Percentiles rank a stretch among this genome's conserved stretches.
Conservation (phyloP, 2,329 filamentous ascomycete species). For the Penicillium janthinellum region DNA sequence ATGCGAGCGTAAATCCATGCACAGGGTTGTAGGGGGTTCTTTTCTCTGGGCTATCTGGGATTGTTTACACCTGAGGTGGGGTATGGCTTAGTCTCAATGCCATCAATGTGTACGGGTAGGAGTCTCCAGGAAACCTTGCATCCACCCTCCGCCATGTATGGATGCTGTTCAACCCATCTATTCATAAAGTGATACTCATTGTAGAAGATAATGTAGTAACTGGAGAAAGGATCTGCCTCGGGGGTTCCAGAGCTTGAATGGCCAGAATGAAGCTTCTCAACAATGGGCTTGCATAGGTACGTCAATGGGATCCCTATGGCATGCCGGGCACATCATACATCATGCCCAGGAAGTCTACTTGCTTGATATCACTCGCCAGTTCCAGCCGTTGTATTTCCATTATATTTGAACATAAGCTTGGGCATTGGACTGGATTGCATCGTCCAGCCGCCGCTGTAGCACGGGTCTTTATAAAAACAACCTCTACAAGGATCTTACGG, state of each 20-base stretch:
- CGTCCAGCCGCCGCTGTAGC: neutral
- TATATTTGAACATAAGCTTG: too few relatives aligned
- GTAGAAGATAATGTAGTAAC: neutral
- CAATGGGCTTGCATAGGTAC: neutral
- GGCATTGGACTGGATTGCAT: neutral
- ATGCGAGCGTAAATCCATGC: too few relatives aligned
- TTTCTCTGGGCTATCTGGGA: too few relatives aligned
- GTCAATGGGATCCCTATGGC: neutral
- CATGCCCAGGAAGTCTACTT: neutral
- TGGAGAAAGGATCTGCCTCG: conserved; percentile 13
- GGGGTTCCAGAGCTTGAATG: neutral
- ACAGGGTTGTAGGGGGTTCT: too few relatives aligned
- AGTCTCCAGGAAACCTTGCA: too few relatives aligned
- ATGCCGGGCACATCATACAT: neutral
- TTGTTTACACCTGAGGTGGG: too few relatives aligned
- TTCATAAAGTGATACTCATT: neutral
- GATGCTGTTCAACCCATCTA: too few relatives aligned
- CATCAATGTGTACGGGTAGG: too few relatives aligned
- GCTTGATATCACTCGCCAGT: neutral
- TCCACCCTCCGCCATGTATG: too few relatives aligned
- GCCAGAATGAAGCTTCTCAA: neutral
- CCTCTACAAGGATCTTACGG: neutral
- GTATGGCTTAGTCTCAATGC: too few relatives aligned
- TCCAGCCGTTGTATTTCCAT: too few relatives aligned
- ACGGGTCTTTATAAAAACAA: neutral